Evolutionary conservation across 2,329 filamentous ascomycete genomes (phyloP), one percentile per base, ranked within the genome.

Genomic region (Chaetomiaceae sp.): DNA sequence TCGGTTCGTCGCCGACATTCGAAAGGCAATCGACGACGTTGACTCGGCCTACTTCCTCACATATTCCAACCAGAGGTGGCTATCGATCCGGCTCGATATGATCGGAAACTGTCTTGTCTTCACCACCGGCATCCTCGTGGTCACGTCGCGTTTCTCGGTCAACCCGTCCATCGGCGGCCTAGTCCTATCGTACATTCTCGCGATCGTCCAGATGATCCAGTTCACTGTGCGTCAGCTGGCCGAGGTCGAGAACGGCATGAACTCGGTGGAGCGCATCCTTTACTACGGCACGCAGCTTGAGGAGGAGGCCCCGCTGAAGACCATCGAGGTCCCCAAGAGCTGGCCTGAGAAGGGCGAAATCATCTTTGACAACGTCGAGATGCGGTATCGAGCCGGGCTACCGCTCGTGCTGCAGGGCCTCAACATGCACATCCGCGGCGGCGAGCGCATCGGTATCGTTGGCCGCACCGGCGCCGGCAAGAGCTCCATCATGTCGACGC

Each of bases 181-280:
- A 32, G 89, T 97, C 0, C 75, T 98, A 18, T 93, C 86, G 38
- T 97, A 97, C 65, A 95, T 97, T 60, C 75, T 98, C 15, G 79
- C 84, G 12, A 95, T 96, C 59, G 89, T 95, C 15, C 88, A 94
- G 65, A 89, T 96, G 85, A 84, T 97, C 54, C 91, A 96, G 62
- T 96, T 96, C 65, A 91, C 88, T 1, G 88, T 97, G 15, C 81
- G 93, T 15, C 91, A 97, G 66, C 75, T 96, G 7, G 91, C 91
- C 20, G 91, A 96, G 65, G 88, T 97, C 8, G 91, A 97, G 66
- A 97, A 96, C 67, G 88, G 90, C 61, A 97, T 97, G 91, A 97
- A 96, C 64, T 84, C 90, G 0, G 93, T 94, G 0, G 91, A 97
- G 68, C 84, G 93, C 40, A 74, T 97, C 27, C 82, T 89, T 62